Evolutionary conservation across 2,329 filamentous ascomycete genomes (phyloP).

Genomic region (Ascochyta koolunga): DNA sequence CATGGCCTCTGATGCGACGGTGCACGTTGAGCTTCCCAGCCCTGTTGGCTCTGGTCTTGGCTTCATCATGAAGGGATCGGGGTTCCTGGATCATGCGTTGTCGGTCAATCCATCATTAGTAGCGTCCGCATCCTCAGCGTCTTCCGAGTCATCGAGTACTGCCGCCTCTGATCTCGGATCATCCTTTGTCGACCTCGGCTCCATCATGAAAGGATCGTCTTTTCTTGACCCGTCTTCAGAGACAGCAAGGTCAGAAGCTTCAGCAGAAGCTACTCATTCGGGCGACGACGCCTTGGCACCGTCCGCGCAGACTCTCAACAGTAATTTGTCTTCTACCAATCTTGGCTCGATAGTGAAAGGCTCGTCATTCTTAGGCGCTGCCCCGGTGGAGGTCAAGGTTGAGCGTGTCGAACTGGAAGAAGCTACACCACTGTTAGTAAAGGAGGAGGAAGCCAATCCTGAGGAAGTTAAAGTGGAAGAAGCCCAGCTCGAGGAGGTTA

Average conservation of each 20-base stretch:
- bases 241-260: constrained; percentile 2
- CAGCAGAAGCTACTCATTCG: not conserved
- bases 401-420: constrained; percentile 1
- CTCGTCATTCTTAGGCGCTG: constrained; percentile 24
- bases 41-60: constrained; percentile 25
- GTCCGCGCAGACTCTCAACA: not conserved
- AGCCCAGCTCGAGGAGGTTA: constrained; percentile 2
- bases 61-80: constrained; percentile 36
- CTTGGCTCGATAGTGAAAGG: constrained; percentile 36
- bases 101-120: not conserved
- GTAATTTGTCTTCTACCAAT: constrained; percentile 9
- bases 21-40: constrained; percentile 17
- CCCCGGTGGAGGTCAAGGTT: constrained; percentile 3
- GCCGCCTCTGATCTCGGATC: constrained; percentile 11
- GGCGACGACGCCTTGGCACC: not conserved
- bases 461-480: not conserved
- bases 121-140: not conserved
- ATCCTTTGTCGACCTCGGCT: constrained; percentile 21
- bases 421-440: constrained; percentile 1
- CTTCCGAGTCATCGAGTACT: not conserved
- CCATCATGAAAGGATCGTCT: constrained; percentile 35
- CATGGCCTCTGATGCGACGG: constrained; percentile 18
- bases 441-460: not conserved
- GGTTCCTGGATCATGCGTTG: constrained; percentile 13
- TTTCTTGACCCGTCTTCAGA: constrained; percentile 17